Base-by-base conservation (phyloP, 495 filamentous ascomycete genomes). In the Podospora fimiseda region DNA sequence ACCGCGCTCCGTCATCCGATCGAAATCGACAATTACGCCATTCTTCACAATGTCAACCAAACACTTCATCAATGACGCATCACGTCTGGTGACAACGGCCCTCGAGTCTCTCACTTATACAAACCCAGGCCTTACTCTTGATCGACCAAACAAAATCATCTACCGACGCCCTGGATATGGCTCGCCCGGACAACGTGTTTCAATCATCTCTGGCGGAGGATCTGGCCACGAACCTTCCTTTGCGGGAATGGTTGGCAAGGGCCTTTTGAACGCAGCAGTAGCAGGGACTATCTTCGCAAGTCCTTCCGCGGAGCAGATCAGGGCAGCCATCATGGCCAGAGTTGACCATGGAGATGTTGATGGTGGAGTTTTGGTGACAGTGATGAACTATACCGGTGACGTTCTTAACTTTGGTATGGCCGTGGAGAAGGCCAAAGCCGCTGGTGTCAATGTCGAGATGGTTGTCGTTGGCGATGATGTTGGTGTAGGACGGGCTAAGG, bases 401-500 rank as follows among this genome's bases (percentile, higher is more conserved):
- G 83, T 96, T 39, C 74, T 98, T 48, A 93, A 96, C 67, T 98
- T 98, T 65, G 93, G 93, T 33, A 85, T 97, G 76, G 93, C 83
- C 0, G 85, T 91, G 16, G 93, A 96, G 70, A 96, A 96, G 73
- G 90, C 89, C 9, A 84, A 85, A 53, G 90, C 90, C 0, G 77
- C 82, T 0, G 93, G 89, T 0, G 69, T 90, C 43, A 71, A 83
- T 22, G 87, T 90, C 0, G 90, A 96, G 65, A 95, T 96, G 85
- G 84, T 96, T 19, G 85, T 95, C 9, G 90, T 97, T 27, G 89
- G 83, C n/a, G 93, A 98, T 60, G 93, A 98, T 68, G 93, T 91
- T 0, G 90, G 92, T 16, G 93, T 98, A 24, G 93, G 93, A 1
- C 75, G 90, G 52, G 73, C 71, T 43, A 85, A 84, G 69, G 81